Evolutionary conservation across 2,329 filamentous ascomycete species (phyloP).

Genomic region (Cordyceps cateniannulata): DNA sequence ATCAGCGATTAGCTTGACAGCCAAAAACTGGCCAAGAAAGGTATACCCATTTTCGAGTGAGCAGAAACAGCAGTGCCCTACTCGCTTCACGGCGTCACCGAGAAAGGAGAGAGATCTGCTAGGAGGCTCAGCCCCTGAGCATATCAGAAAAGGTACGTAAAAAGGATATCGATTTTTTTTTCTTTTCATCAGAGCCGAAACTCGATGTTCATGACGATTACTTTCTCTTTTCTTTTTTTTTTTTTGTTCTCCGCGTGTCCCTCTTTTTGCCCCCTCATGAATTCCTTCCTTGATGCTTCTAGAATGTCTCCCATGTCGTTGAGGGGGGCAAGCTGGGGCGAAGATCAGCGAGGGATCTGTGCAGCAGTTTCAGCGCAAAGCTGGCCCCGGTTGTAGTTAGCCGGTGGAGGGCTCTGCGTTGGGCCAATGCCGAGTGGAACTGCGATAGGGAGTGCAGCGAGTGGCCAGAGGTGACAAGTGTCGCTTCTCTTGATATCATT

Average conservation of each 20-base stretch:
- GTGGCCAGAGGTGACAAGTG: background rate
- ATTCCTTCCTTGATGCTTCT: constrained; percentile 3
- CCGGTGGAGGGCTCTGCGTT: background rate
- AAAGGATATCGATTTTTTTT: background rate
- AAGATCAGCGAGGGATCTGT: background rate
- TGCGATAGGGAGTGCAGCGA: background rate
- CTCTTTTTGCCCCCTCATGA: background rate
- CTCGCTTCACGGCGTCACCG: background rate
- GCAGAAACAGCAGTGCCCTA: background rate
- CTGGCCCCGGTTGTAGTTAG: background rate
- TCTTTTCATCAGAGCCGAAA: background rate
- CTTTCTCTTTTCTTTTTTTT: background rate
- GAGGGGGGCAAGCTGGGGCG: background rate
- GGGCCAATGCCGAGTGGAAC: background rate
- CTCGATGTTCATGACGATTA: background rate
- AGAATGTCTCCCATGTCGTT: constrained; percentile 1
- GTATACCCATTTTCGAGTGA: background rate
- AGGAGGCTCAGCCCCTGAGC: background rate
- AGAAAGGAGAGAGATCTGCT: background rate
- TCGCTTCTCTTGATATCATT: background rate
- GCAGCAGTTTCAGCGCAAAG: background rate
- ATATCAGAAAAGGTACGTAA: background rate
- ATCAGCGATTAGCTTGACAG: background rate
- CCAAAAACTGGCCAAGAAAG: background rate
- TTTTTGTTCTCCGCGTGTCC: background rate